A percentile compares a stretch with the other conserved stretches of the same genome.
phyloP scores from a whole-genome alignment of 169 alveolate genomes.

The Plasmodium gallinaceum region DNA sequence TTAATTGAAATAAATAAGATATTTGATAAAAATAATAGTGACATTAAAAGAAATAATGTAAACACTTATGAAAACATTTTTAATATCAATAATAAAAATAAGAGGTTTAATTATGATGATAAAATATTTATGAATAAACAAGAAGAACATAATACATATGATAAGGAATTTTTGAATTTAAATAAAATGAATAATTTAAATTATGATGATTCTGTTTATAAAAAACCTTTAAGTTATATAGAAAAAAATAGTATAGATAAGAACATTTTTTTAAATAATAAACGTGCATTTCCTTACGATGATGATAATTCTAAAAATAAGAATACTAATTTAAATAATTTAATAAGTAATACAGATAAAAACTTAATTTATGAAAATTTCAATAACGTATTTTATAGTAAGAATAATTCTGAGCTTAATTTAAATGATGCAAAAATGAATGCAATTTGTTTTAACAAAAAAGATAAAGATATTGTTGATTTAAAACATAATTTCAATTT shows the following conservation, averaged over 20 bases:
- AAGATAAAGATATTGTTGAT: neutral
- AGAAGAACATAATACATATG: too few relatives aligned
- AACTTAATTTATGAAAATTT: too few relatives aligned
- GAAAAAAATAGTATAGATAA: too few relatives aligned
- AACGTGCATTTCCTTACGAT: neutral
- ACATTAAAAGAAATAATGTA: neutral
- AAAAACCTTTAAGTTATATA: too few relatives aligned
- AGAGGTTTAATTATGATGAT: neutral
- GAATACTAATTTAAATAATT: neutral
- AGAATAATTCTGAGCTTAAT: neutral
- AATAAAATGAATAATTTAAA: too few relatives aligned
- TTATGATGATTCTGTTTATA: too few relatives aligned
- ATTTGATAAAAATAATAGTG: neutral
- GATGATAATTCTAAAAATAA: neutral
- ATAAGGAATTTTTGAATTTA: too few relatives aligned
- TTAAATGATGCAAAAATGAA: neutral
- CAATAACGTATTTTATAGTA: neutral
- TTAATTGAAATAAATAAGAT: neutral
- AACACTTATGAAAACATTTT: neutral
- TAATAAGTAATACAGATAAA: neutral
- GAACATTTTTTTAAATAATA: too few relatives aligned
- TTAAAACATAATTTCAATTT: neutral
- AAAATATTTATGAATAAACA: neutral
- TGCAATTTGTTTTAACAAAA: neutral
- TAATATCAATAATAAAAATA: neutral